These are phyloP conservation scores for Fusarium verrucosum DNA, from an alignment of 2,329 filamentous ascomycete species.

Conservation along the genomic window DNA sequence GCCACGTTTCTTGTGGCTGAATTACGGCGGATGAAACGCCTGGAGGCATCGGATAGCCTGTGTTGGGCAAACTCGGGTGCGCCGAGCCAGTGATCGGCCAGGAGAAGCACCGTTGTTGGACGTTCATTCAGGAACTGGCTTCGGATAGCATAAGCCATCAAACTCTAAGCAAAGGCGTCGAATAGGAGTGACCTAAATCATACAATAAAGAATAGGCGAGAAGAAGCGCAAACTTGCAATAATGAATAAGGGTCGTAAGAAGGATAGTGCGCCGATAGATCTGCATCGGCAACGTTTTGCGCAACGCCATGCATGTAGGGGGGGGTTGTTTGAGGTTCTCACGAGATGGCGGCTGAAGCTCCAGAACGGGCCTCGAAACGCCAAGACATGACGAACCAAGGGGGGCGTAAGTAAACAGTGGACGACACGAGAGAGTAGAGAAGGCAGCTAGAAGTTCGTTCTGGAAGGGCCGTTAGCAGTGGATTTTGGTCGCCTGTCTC, in stretches of 20 bases:
- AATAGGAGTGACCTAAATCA: slow-evolving; percentile 12
- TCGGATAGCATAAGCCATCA: slow-evolving; percentile 9
- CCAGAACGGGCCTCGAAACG: slow-evolving; percentile 28
- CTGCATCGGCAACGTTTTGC: slow-evolving; percentile 25
- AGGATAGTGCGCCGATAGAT: slow-evolving; percentile 22
- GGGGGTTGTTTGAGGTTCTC: slow-evolving; percentile 23
- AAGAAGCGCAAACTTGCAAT: slow-evolving; percentile 1
- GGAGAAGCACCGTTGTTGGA: slow-evolving; percentile 1
- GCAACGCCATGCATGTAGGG: slow-evolving; percentile 8
- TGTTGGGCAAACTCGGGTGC: slow-evolving; percentile 7
- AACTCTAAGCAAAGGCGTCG: slow-evolving; percentile 15
- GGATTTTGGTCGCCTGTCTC: slow-evolving; percentile 10
- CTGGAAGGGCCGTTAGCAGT: slow-evolving; percentile 6
- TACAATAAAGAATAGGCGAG: slow-evolving; percentile 1
- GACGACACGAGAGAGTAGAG: background rate
- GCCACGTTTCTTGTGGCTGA: background rate
- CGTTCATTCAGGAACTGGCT: slow-evolving; percentile 19
- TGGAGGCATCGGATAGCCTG: slow-evolving; percentile 3
- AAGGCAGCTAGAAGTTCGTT: slow-evolving; percentile 13
- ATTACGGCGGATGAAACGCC: slow-evolving; percentile 4
- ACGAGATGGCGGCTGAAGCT: slow-evolving; percentile 20
- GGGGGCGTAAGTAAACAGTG: slow-evolving; percentile 7
- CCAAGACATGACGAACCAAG: slow-evolving; percentile 14
- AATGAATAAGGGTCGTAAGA: background rate
- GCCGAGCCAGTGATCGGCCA: slow-evolving; percentile 18